phyloP scores from a whole-genome alignment of 2,329 filamentous ascomycete species.

The Magnaporthales sp. region DNA sequence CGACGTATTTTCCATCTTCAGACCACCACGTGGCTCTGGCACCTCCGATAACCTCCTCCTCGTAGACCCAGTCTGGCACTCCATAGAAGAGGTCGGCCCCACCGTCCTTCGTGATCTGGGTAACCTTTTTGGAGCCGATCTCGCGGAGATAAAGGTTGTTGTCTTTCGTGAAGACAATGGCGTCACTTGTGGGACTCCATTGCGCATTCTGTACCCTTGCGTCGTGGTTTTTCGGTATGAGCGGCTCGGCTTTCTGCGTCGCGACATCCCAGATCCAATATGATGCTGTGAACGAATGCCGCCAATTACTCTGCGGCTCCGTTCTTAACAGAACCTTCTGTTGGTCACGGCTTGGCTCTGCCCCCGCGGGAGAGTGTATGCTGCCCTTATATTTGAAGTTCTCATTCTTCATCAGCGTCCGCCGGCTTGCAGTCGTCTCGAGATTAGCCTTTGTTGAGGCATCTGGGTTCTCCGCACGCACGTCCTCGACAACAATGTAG shows the following conservation, averaged over 20 bases:
- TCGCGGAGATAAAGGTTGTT: conserved; percentile 86
- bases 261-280: conserved; percentile 93
- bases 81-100: conserved; percentile 88
- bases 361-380: conserved; percentile 46
- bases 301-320: conserved; percentile 67
- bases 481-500: conserved; percentile 81
- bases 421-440: conserved; percentile 37
- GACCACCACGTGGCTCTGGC: conserved; percentile 95
- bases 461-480: conserved; percentile 47
- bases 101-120: conserved; percentile 77
- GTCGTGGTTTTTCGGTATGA: conserved; percentile 60
- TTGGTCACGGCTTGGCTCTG: conserved; percentile 73
- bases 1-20: conserved; percentile 76
- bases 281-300: conserved; percentile 75
- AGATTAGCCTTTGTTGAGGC: background rate
- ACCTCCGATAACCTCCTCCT: conserved; percentile 70
- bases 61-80: conserved; percentile 95
- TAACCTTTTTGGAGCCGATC: conserved; percentile 43
- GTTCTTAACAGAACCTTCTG: conserved; percentile 80
- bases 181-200: conserved; percentile 83
- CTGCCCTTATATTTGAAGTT: conserved; percentile 52
- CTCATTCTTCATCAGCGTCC: conserved; percentile 65
- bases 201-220: conserved; percentile 72
- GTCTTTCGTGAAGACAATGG: conserved; percentile 78
- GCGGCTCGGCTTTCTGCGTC: conserved; percentile 65